Conservation (phyloP, 192 early-diverging fungal genomes). For the Diversispora eburnea region DNA sequence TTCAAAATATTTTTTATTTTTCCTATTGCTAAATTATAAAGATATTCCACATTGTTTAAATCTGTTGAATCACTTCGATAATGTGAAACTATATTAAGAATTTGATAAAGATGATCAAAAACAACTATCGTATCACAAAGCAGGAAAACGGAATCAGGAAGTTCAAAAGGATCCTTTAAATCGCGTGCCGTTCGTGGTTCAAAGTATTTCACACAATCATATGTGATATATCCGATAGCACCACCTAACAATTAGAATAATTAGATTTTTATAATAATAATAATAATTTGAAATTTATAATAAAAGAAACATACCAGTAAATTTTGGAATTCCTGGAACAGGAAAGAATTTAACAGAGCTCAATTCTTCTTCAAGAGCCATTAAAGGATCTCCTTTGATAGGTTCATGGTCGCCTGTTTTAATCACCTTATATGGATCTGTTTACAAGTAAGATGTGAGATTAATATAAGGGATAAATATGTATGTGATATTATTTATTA, state of each 20-base stretch:
- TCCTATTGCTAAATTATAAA: constrained; percentile 67
- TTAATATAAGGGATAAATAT: constrained; percentile 4
- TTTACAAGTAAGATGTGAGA: constrained; percentile 2
- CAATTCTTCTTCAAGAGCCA: constrained; percentile 83
- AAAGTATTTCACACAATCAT: constrained; percentile 98
- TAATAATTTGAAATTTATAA: neutral
- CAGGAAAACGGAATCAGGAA: constrained; percentile 93
- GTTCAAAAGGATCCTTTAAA: constrained; percentile 76
- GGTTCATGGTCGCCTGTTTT: constrained; percentile 71
- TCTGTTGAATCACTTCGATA: constrained; percentile 64
- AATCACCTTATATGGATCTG: constrained; percentile 85
- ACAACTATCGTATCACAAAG: constrained; percentile 94
- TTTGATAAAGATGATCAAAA: constrained; percentile 92
- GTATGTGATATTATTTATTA: neutral
- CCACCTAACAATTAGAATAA: constrained; percentile 59
- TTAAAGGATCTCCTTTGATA: constrained; percentile 80
- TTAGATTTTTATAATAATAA: neutral
- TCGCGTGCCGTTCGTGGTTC: constrained; percentile 85
- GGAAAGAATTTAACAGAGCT: constrained; percentile 69
- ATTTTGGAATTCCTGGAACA: constrained; percentile 77
- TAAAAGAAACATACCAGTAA: constrained; percentile 61
- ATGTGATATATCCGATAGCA: constrained; percentile 95
- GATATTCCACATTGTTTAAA: constrained; percentile 46
- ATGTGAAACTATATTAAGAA: constrained; percentile 90
- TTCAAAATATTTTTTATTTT: constrained; percentile 68